Base-by-base conservation (phyloP, 768 basidiomycete genomes). In the Royoungia palumana region DNA sequence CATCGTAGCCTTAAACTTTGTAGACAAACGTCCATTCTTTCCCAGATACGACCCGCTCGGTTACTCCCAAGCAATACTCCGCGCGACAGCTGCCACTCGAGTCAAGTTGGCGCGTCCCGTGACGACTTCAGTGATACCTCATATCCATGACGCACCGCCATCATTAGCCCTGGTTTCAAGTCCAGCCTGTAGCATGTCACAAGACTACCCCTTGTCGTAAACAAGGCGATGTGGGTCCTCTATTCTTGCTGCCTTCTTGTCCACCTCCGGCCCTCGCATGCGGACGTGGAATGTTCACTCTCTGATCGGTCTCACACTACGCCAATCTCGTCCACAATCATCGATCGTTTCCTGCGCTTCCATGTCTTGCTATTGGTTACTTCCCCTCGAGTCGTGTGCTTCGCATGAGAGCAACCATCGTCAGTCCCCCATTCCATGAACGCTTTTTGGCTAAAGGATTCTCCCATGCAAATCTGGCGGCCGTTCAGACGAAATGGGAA, bases 391-490 rank as follows among this genome's bases (percentile, higher is more conserved):
- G 44, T 51, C 46, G 47, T 32, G 34, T 62, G 53, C 63, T 57
- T 57, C 52, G 51, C 53, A 56, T 40, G 57, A 49, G 49, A 61
- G 46, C 46, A 39, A 35, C 21, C 40, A 13, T 54, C 28, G 30
- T 20, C 50, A 25, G 25, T 49, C 38, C 45, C 32, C 48, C 47
- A 45, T 41, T 27, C 44, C 49, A 44, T 54, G 43, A 43, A 24
- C 32, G 14, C 34, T 36, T 27, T 32, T 49, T 37, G 39, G 30
- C 22, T 21, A 32, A 41, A 40, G 22, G 60, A 63, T 60, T 60
- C 58, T 55, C 57, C 55, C 54, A 53, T 65, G 58, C 54, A 60
- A 64, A 66, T 66, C 62, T 42, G 28, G 44, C 38, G 44, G 52
- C 37, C 51, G 41, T 37, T 24, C 54, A 35, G 24, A 47, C 22